phyloP scores from a whole-genome alignment of 495 filamentous ascomycete species.

The Xylaria flabelliformis region DNA sequence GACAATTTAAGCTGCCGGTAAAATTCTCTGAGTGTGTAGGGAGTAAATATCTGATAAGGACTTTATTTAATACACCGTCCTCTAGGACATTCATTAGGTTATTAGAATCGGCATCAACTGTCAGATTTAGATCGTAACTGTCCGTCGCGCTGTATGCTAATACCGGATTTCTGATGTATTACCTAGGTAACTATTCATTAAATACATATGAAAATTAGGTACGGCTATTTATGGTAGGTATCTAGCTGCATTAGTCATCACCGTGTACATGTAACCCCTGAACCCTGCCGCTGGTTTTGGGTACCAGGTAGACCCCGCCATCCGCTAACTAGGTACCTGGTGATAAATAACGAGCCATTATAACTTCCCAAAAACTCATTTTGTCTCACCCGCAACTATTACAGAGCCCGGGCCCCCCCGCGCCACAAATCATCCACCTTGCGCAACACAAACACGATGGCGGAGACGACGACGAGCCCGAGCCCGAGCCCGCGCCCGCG shows the following conservation, averaged over 20 bases:
- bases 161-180: not conserved
- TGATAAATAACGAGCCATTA: not conserved
- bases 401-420: not conserved
- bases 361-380: not conserved
- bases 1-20: not conserved
- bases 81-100: not conserved
- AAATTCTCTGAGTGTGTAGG: not conserved
- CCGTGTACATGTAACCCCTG: too few relatives aligned
- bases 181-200: not conserved
- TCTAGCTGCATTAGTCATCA: too few relatives aligned
- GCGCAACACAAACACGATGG: slow-evolving; percentile 4
- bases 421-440: not conserved
- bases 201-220: too few relatives aligned
- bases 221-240: too few relatives aligned
- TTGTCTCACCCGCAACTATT: not conserved
- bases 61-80: not conserved
- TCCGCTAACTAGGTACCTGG: not conserved
- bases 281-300: too few relatives aligned
- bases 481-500: slow-evolving; percentile 45
- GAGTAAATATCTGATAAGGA: not conserved
- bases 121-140: not conserved
- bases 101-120: not conserved
- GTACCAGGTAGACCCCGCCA: not conserved
- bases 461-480: slow-evolving; percentile 21
- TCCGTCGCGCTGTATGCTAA: not conserved